phyloP scores from a whole-genome alignment of 2,329 filamentous ascomycete species.

The Sphaerulina musiva region DNA sequence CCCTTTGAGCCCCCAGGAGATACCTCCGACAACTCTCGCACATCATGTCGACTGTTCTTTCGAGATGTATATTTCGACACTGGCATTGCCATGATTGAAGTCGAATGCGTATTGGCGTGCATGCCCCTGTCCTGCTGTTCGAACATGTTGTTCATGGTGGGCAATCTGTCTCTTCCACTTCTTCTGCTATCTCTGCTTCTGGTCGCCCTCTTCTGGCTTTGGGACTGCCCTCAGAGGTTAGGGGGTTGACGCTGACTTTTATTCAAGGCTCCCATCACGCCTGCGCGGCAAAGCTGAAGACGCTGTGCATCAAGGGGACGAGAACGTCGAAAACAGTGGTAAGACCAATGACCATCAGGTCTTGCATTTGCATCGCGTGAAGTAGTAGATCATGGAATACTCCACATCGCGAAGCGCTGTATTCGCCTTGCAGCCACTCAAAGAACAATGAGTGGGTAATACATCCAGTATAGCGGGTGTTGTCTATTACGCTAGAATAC shows the following conservation, averaged over 20 bases:
- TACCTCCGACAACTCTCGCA: slow-evolving; percentile 5
- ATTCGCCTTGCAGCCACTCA: neutral
- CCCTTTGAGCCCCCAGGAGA: slow-evolving; percentile 1
- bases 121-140: neutral
- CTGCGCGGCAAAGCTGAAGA: neutral
- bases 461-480: neutral
- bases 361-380: neutral
- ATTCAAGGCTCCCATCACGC: neutral
- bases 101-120: neutral
- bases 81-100: neutral
- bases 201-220: neutral
- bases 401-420: neutral
- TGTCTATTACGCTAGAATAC: neutral
- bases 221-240: neutral
- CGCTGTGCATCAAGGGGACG: neutral
- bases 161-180: neutral
- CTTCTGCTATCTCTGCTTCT: neutral
- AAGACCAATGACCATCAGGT: neutral
- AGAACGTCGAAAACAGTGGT: neutral
- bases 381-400: neutral
- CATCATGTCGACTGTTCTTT: slow-evolving; percentile 5
- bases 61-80: neutral
- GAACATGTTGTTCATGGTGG: neutral
- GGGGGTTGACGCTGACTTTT: neutral
- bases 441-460: neutral